Evolutionary conservation across 768 basidiomycete genomes (phyloP).

Genomic region (Pulveroboletus ravenelii): DNA sequence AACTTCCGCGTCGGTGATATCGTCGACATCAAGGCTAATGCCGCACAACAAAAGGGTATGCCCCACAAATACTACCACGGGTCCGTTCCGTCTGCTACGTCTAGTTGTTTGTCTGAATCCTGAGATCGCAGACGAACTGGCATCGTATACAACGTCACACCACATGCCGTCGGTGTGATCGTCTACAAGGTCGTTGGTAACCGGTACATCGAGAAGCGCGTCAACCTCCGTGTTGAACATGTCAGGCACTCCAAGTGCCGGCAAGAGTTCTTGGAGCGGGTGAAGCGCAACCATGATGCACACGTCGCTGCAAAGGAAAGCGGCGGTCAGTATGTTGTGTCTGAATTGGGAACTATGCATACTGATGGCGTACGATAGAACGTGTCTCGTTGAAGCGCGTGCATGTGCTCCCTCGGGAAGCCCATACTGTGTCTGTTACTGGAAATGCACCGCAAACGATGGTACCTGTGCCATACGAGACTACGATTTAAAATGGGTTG

Average conservation of each 20-base stretch:
- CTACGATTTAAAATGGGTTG: slow-evolving; percentile 67
- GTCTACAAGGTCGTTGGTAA: slow-evolving; percentile 98
- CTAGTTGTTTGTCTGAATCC: not conserved
- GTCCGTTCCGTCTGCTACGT: slow-evolving; percentile 43
- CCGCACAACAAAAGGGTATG: slow-evolving; percentile 99
- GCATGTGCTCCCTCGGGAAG: slow-evolving; percentile 76
- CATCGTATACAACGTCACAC: slow-evolving; percentile 97
- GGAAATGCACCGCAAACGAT: slow-evolving; percentile 91
- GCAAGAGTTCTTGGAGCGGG: slow-evolving; percentile 94
- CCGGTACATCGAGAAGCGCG: slow-evolving; percentile 98
- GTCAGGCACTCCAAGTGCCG: slow-evolving; percentile 95
- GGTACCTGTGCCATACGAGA: slow-evolving; percentile 91
- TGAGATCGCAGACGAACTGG: slow-evolving; percentile 75
- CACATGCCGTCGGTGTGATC: slow-evolving; percentile 91
- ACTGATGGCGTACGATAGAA: slow-evolving; percentile 40
- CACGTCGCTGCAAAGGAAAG: slow-evolving; percentile 85
- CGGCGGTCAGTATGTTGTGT: slow-evolving; percentile 55
- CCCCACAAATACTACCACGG: slow-evolving; percentile 99
- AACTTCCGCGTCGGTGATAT: slow-evolving; percentile 96
- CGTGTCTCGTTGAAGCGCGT: slow-evolving; percentile 81
- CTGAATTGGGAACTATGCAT: not conserved
- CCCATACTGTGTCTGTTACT: slow-evolving; percentile 64
- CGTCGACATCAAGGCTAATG: slow-evolving; percentile 99
- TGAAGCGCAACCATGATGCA: slow-evolving; percentile 83
- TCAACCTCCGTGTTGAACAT: slow-evolving; percentile 97